These are phyloP conservation scores for Aspergillus ellipticus DNA, from an alignment of 495 filamentous ascomycete genomes.

Conservation along the genomic window DNA sequence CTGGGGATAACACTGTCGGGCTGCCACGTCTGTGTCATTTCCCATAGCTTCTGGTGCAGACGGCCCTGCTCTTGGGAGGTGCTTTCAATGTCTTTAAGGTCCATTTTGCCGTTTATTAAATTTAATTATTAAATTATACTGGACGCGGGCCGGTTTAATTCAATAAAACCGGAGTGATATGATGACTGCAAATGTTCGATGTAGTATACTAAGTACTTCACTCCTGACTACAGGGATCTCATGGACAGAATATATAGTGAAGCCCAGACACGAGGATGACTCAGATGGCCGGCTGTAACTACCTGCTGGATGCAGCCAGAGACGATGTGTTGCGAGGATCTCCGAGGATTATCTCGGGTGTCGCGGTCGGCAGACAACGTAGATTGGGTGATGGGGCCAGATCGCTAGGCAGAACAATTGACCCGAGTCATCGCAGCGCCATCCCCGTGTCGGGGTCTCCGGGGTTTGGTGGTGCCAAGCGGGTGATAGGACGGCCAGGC, in stretches of 20 bases:
- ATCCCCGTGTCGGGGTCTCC: no score
- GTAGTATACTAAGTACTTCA: neutral
- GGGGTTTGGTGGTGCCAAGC: no score
- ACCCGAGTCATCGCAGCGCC: no score
- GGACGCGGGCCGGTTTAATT: neutral
- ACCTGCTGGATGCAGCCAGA: neutral
- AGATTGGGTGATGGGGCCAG: no score
- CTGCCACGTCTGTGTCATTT: conserved; percentile 30
- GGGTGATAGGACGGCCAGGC: no score
- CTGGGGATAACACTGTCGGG: conserved; percentile 34
- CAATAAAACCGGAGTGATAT: no score
- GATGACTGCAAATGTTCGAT: neutral
- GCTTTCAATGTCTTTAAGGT: conserved; percentile 7
- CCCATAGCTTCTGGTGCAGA: conserved; percentile 33
- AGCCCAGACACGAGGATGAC: neutral
- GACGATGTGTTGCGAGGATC: neutral
- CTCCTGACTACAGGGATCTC: neutral
- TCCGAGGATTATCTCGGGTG: neutral
- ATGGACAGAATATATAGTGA: neutral
- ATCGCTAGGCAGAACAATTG: no score
- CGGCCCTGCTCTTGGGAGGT: conserved; percentile 21
- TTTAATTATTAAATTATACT: neutral
- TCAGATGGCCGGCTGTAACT: neutral
- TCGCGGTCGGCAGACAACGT: neutral
- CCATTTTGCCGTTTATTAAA: neutral